A percentile compares a stretch with the other conserved stretches of the same genome.
These are phyloP conservation scores for Tetrapyrgos nigripes DNA, from an alignment of 1,284 basidiomycete genomes.

Conservation along the genomic window DNA sequence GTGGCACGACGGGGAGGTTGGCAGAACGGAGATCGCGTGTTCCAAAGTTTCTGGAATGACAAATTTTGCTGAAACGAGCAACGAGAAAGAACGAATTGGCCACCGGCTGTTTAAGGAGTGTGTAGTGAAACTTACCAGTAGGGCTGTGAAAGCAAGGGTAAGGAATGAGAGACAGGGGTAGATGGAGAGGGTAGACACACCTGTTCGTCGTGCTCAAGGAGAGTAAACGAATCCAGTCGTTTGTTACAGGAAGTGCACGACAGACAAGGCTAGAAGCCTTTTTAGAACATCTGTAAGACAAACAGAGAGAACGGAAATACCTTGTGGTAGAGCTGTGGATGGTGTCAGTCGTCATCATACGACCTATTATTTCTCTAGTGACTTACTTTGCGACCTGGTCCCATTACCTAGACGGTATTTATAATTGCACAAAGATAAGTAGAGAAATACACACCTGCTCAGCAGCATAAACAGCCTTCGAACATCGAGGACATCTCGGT, in stretches of 20 bases:
- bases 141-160: slow-evolving; percentile 46
- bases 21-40: slow-evolving; percentile 76
- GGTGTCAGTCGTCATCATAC: slow-evolving; percentile 5
- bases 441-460: slow-evolving; percentile 63
- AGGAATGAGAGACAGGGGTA: slow-evolving; percentile 14
- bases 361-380: slow-evolving; percentile 10
- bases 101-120: neutral
- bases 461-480: slow-evolving; percentile 77
- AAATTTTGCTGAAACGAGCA: slow-evolving; percentile 63
- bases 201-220: slow-evolving; percentile 80
- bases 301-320: slow-evolving; percentile 35
- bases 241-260: slow-evolving; percentile 75
- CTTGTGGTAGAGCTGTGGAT: slow-evolving; percentile 76
- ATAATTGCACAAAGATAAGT: neutral
- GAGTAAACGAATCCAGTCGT: slow-evolving; percentile 72
- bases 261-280: slow-evolving; percentile 63
- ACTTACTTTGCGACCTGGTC: slow-evolving; percentile 79
- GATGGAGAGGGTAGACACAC: slow-evolving; percentile 43
- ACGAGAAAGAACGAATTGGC: slow-evolving; percentile 11
- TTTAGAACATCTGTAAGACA: neutral
- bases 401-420: slow-evolving; percentile 62
- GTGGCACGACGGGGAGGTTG: slow-evolving; percentile 60
- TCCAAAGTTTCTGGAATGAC: slow-evolving; percentile 75
- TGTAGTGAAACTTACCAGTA: slow-evolving; percentile 57
- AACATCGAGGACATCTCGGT: slow-evolving; percentile 69